Base-by-base conservation (phyloP, 129 eudicot genomes). In the Artemisia tridentata region DNA sequence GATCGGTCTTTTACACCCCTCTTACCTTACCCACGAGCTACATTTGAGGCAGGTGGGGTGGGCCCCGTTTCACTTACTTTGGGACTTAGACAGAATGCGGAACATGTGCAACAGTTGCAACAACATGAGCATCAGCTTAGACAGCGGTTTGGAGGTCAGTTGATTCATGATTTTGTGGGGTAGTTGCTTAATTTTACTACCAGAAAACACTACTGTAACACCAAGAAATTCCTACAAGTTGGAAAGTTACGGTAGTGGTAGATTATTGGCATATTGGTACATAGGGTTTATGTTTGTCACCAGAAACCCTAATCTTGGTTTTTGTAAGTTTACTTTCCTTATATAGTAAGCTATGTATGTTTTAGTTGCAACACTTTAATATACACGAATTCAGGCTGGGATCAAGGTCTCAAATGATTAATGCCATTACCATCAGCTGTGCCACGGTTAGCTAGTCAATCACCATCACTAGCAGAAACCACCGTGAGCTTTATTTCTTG, bases 161-260 rank as follows among this genome's bases (percentile, higher is more conserved):
- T 90, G 74, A 79, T 90, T 73, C 86, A 82, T 81, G 95, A 90
- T 79, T 90, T 87, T 85, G 90, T 71, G 49, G 97, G 95, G 20
- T 90, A 77, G 79, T 20, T 80, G 63, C 48, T 75, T 74, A 19
- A 43, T 61, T 65, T 73, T 62, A 53, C 73, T 63, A 29, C 5
- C 57, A 77, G 16, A 62, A 69, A 41, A 50, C 41, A 18, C 61
- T 54, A 41, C 11, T 63, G 58, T 71, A 63, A 61, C 53, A 51
- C 64, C 18, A 54, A 77, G 81, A 71, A 71, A 77, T 53, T 25
- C 41, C 10, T 45, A 69, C 63, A 77, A 62, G 58, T 21, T 62
- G 76, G 16, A 27, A 46, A 69, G 63, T 52, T 69, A 61, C 75
- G 54, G 49, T 61, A 61, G 75, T 50, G 49, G 75, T 77, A 61